A percentile compares a stretch with the other conserved stretches of the same genome.
phyloP scores from a whole-genome alignment of 257 asterid genomes.

The Nicotiana noctiflora region DNA sequence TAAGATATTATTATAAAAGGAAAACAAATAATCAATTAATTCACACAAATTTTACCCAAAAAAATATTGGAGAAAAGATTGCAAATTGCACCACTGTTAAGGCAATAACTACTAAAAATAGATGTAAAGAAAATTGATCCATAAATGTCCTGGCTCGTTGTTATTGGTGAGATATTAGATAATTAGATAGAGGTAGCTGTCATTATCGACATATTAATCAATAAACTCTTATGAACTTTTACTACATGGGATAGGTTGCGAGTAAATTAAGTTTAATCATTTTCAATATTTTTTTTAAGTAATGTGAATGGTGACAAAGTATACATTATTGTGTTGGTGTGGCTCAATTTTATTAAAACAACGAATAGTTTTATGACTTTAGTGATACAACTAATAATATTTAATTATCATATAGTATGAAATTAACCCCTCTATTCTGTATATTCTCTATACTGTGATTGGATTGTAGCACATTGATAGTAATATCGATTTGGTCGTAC shows the following conservation, averaged over 20 bases:
- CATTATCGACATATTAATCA: slow-evolving; percentile 23
- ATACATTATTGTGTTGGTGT: no score
- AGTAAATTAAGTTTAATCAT: slow-evolving; percentile 27
- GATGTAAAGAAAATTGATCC: neutral
- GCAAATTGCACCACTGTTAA: neutral
- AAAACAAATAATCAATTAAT: neutral
- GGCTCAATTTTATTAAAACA: no score
- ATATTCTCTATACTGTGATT: neutral
- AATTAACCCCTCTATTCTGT: neutral
- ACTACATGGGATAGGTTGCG: slow-evolving; percentile 2
- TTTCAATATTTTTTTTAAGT: neutral
- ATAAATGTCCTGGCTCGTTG: neutral
- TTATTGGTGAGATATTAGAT: neutral
- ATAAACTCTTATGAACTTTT: slow-evolving; percentile 22
- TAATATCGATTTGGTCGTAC: neutral
- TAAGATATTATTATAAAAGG: neutral
- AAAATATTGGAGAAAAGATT: neutral
- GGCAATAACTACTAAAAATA: neutral
- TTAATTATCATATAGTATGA: no score
- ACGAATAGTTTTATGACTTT: no score
- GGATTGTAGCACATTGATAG: neutral
- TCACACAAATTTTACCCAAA: neutral
- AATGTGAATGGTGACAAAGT: neutral
- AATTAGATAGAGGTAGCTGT: slow-evolving; percentile 24
- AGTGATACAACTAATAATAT: no score